A percentile compares a stretch with the other conserved stretches of the same genome.
Conservation (phyloP, 2,329 filamentous ascomycete species). For the Lachnellula subtilissima region DNA sequence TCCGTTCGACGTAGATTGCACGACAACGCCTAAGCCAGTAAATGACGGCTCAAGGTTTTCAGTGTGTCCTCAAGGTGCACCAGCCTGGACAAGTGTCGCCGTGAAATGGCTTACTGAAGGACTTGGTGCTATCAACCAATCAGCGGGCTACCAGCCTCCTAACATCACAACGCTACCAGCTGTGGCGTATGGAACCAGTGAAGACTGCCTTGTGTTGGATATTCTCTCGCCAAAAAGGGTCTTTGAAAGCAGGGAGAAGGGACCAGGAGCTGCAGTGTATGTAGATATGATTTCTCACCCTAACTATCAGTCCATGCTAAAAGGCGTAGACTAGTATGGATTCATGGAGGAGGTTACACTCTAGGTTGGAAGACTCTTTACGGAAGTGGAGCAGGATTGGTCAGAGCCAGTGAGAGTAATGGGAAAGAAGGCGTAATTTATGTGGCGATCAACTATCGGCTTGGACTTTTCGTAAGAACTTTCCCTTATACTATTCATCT, state of each 20-base stretch:
- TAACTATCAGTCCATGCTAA: not conserved
- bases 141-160: conserved; percentile 9
- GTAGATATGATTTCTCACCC: not conserved
- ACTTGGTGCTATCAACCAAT: conserved; percentile 4
- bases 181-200: conserved; percentile 20
- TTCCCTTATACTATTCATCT: not conserved
- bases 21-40: conserved; percentile 28
- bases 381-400: conserved; percentile 34
- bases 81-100: conserved; percentile 33
- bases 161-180: conserved; percentile 8
- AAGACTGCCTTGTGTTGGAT: conserved; percentile 47
- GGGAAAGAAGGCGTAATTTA: conserved; percentile 33
- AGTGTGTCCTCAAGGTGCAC: conserved; percentile 34
- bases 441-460: conserved; percentile 33
- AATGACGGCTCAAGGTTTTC: conserved; percentile 29
- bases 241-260: conserved; percentile 15
- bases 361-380: conserved; percentile 36
- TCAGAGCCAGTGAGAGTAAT: conserved; percentile 26
- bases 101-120: conserved; percentile 38
- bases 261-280: conserved; percentile 14
- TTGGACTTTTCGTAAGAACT: conserved; percentile 28
- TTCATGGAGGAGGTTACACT: conserved; percentile 45
- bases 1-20: conserved; percentile 16
- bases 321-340: conserved; percentile 44
- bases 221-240: conserved; percentile 39